These are phyloP conservation scores for Colletotrichum coccodes DNA, from an alignment of 2,329 filamentous ascomycete species.

Conservation along the genomic window DNA sequence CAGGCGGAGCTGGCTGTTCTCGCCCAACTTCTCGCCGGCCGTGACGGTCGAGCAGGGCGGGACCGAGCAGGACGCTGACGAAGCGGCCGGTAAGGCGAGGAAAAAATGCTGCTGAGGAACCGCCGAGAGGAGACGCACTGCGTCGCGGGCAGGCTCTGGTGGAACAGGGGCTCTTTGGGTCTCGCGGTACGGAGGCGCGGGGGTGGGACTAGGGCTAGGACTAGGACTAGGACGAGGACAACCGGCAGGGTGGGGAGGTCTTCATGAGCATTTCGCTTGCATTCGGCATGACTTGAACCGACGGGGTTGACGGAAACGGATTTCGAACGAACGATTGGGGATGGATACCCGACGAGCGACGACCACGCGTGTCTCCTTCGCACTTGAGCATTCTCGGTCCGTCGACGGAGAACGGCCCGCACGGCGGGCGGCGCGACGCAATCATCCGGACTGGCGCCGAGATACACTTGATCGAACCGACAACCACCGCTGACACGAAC, in stretches of 20 bases:
- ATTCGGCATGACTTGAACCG: constrained; percentile 1
- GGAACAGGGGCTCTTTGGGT: neutral
- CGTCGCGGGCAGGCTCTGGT: neutral
- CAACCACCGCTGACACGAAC: neutral
- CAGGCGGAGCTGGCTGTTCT: constrained; percentile 68
- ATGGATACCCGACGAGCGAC: neutral
- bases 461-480: neutral
- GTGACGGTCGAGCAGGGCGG: constrained; percentile 58
- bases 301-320: neutral
- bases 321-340: neutral
- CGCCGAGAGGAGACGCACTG: neutral
- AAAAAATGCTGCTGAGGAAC: constrained; percentile 40
- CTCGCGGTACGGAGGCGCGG: too few species aligned
- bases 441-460: neutral
- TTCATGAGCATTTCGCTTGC: neutral
- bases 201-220: too few species aligned
- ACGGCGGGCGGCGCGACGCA: too few species aligned
- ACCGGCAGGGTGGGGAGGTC: neutral
- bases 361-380: neutral
- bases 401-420: too few species aligned
- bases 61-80: constrained; percentile 36
- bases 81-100: constrained; percentile 34
- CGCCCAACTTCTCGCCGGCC: constrained; percentile 62
- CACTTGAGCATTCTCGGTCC: neutral
- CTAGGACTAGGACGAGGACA: neutral